Base-by-base conservation (phyloP, 768 basidiomycete species). In the Phaeolepiota aurea region DNA sequence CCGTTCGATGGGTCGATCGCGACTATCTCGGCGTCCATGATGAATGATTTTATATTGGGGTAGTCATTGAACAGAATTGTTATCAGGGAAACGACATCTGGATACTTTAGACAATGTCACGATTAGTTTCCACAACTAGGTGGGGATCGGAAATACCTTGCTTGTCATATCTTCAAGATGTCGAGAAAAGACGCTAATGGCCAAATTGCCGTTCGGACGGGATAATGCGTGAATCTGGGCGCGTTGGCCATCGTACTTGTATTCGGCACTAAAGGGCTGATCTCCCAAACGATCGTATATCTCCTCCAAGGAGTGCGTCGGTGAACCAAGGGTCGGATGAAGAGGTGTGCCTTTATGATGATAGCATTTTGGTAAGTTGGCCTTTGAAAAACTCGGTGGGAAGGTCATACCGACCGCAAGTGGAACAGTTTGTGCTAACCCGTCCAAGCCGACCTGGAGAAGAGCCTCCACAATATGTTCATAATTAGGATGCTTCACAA, bases 81-180 rank as follows among this genome's bases (percentile, higher is more conserved):
- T 23, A 82, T 69, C 25, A 89, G 63, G 16, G 64, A 64, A 44
- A 77, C 66, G 36, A 91, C 71, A 60, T 93, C 89, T 4, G 90
- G 89, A 58, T 93, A 93, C 86, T 88, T n/a, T n/a, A 38, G 40
- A 38, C 32, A 32, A 35, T 20, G 21, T 22, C 11, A 44, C 28
- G 28, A 28, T 37, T 28, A 38, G 14, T 21, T 25, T 38, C 18
- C 45, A 34, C 31, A 11, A 20, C 19, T 14, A 37, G 35, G 37
- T 28, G 15, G 33, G 38, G 25, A 47, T 38, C 9, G 32, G 30
- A 39, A 37, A 47, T 54, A 77, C 85, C 69, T 94, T 92, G 44
- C 78, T 76, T 1, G 88, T 91, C 91, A 92, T 92, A 52, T 91
- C 81, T 62, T 93, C 89, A 21, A 94, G 65, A 65, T 91, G 88